Evolutionary conservation across 345 rosid genomes (phyloP), one percentile per base, ranked within the genome.

Genomic region (Acer saccharum): DNA sequence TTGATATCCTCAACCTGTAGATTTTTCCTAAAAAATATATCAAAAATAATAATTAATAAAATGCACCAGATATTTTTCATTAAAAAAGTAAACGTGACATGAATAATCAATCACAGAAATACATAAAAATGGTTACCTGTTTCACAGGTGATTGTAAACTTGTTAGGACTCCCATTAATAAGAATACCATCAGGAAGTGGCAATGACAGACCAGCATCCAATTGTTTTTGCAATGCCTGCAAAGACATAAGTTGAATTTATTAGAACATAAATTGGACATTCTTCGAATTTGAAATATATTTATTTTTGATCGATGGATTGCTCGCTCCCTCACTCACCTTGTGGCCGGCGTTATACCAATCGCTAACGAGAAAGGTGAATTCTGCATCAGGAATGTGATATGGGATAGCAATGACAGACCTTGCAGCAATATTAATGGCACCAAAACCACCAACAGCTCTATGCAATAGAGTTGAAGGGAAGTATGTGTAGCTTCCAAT

Each of bases 391-490:
- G 92, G 92, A 23, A 77, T 64, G 0, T 84, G 85, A 68, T 85
- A 88, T 1, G 92, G 90, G 35, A 75, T 64, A 16, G 89, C 0
- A 20, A 88, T 87, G 39, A 83, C 86, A 18, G 84, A 75, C 69
- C 92, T 80, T 20, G 62, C 44, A 13, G 41, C 76, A 43, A 88
- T 6, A 62, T 85, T 86, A 61, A 86, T 2, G 55, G 82, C 87
- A 10, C 92, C 92, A 66, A 82, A 91, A 64, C 88, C 98, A 55
- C 98, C 98, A 41, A 81, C 78, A 3, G 90, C 95, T 83, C 93
- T 87, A 13, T 93, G 98, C 84, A 93, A 25, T 6, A 54, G 50
- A 13, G 87, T 90, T 29, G 98, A 90, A 76, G 93, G 92, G 78
- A 88, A 93, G 86, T 95, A 95, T 52, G 68, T 81, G 78, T 7